Evolutionary conservation across 805 yeast species (phyloP).

Genomic region (Metschnikowia continentalis): DNA sequence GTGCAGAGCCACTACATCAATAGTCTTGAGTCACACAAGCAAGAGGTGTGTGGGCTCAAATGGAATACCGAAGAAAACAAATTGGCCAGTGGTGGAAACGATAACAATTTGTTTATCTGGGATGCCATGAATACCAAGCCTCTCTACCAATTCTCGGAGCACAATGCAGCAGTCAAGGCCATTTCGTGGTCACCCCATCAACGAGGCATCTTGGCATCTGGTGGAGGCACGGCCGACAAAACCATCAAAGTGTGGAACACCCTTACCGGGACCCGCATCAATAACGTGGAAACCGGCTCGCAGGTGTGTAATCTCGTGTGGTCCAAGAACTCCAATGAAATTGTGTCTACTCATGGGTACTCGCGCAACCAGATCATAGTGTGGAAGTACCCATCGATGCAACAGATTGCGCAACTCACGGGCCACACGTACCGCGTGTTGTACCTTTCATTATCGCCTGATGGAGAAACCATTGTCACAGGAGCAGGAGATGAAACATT

Average conservation of each 20-base stretch:
- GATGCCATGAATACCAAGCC: conserved; percentile 73
- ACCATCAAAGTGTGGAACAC: conserved; percentile 91
- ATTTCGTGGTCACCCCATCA: conserved; percentile 98
- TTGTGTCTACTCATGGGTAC: conserved; percentile 93
- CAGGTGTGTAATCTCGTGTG: conserved; percentile 93
- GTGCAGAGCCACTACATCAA: conserved; percentile 76
- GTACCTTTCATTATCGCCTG: conserved; percentile 86
- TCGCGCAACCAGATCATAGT: conserved; percentile 84
- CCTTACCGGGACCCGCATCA: conserved; percentile 63
- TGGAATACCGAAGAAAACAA: conserved; percentile 93
- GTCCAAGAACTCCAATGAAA: conserved; percentile 88
- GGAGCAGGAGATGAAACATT: conserved; percentile 99
- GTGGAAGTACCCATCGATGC: conserved; percentile 93
- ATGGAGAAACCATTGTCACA: conserved; percentile 93
- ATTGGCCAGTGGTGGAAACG: conserved; percentile 94
- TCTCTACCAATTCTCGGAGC: conserved; percentile 69
- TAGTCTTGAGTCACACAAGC: conserved; percentile 70
- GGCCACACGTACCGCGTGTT: conserved; percentile 93
- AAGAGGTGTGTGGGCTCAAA: conserved; percentile 93
- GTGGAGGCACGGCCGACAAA: conserved; percentile 96
- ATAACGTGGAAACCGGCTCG: conserved; percentile 90
- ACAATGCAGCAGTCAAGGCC: conserved; percentile 94
- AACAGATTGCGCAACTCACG: conserved; percentile 86
- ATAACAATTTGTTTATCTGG: conserved; percentile 83
- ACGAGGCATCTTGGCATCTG: conserved; percentile 86